Conservation (phyloP, 352 stramenopile genomes). For the Pythium dissimile region DNA sequence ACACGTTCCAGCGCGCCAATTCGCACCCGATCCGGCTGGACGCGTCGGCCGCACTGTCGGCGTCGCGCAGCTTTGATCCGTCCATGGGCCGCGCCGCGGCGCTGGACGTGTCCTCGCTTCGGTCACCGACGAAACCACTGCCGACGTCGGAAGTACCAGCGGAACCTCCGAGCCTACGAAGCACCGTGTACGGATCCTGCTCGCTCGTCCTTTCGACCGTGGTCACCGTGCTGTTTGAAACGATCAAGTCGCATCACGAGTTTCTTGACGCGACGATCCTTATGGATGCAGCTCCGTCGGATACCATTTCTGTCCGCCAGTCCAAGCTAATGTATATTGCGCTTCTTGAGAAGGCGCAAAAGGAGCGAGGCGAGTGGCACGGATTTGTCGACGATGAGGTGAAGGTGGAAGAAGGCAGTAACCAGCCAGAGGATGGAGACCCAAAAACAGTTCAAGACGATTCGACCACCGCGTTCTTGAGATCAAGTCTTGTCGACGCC, state of each 20-base stretch:
- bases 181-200: constrained; percentile 48
- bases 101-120: neutral
- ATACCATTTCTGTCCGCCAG: constrained; percentile 37
- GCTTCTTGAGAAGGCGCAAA: constrained; percentile 60
- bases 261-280: constrained; percentile 12
- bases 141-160: neutral
- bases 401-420: neutral
- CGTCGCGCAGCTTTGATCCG: constrained; percentile 5
- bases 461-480: constrained; percentile 19
- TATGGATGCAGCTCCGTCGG: neutral
- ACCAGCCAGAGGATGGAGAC: neutral
- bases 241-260: constrained; percentile 34
- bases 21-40: constrained; percentile 15
- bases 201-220: constrained; percentile 47
- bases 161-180: constrained; percentile 9
- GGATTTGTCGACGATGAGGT: constrained; percentile 31
- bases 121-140: neutral
- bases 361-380: constrained; percentile 63
- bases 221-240: constrained; percentile 41
- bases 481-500: constrained; percentile 4
- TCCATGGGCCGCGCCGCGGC: constrained; percentile 13
- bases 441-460: constrained; percentile 13
- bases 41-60: constrained; percentile 10
- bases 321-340: constrained; percentile 69
- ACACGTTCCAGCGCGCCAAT: constrained; percentile 15